phyloP scores from a whole-genome alignment of 441 rosid species.

The Biscutella laevigata region DNA sequence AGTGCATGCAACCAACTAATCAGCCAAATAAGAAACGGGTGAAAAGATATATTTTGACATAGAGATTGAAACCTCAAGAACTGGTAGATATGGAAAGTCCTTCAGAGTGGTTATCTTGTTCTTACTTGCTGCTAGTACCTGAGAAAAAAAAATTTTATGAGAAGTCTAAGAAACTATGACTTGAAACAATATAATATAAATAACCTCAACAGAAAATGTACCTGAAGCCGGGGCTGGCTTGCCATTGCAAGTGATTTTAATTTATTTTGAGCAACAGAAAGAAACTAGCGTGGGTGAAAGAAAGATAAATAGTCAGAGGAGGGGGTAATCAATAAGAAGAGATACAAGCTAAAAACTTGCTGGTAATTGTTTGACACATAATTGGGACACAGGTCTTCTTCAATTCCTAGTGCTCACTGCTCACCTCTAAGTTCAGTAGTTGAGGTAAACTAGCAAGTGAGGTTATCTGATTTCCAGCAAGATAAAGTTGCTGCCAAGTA shows the following conservation, averaged over 20 bases:
- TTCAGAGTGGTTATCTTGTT: constrained; percentile 85
- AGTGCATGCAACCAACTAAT: background rate
- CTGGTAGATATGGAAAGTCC: constrained; percentile 87
- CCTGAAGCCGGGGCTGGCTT: constrained; percentile 98
- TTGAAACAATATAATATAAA: constrained; percentile 12
- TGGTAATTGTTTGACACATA: constrained; percentile 2
- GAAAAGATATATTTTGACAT: background rate
- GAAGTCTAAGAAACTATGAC: constrained; percentile 2
- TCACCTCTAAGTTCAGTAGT: constrained; percentile 96
- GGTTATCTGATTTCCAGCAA: constrained; percentile 98
- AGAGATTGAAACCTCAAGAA: constrained; percentile 64
- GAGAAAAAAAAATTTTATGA: constrained; percentile 18
- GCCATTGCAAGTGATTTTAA: constrained; percentile 96
- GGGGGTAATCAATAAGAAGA: constrained; percentile 2
- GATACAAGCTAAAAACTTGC: background rate
- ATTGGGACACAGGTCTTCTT: background rate
- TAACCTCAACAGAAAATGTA: constrained; percentile 25
- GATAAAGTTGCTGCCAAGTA: constrained; percentile 80
- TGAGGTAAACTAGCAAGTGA: constrained; percentile 91
- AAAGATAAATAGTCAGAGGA: background rate
- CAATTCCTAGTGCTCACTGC: constrained; percentile 17
- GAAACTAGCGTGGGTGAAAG: constrained; percentile 48
- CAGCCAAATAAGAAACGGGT: constrained; percentile 4
- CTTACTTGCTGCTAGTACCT: constrained; percentile 99
- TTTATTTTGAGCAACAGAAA: constrained; percentile 97